Evolutionary conservation across 306 rosid genomes (phyloP).

Genomic region (Trichosanthes truncata): DNA sequence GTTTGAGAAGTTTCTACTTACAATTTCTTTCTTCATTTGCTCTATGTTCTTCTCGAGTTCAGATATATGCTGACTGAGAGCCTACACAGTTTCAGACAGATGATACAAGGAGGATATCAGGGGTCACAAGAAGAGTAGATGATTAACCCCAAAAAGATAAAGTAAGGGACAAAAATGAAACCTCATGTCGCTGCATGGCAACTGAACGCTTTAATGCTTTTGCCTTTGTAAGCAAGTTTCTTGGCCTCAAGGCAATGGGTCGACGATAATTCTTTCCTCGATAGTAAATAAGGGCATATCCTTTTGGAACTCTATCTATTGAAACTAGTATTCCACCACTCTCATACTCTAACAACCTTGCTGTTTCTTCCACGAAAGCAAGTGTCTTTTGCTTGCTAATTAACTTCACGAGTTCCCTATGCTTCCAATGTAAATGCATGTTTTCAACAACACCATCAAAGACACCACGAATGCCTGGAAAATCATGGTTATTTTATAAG

Average conservation of each 20-base stretch:
- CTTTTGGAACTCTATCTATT: constrained; percentile 84
- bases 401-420: constrained; percentile 89
- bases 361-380: constrained; percentile 81
- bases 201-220: constrained; percentile 74
- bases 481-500: constrained; percentile 14
- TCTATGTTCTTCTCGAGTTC: constrained; percentile 56
- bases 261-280: constrained; percentile 93
- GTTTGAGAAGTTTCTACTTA: constrained; percentile 29
- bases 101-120: constrained; percentile 10
- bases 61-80: constrained; percentile 81
- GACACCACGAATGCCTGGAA: constrained; percentile 77
- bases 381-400: constrained; percentile 78
- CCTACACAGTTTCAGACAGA: constrained; percentile 46
- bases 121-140: constrained; percentile 5
- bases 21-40: constrained; percentile 69
- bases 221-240: constrained; percentile 86
- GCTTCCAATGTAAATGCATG: constrained; percentile 96
- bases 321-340: constrained; percentile 92
- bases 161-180: constrained; percentile 13
- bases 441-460: constrained; percentile 86
- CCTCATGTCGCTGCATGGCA: constrained; percentile 95
- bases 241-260: constrained; percentile 62
- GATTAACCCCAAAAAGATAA: not conserved
- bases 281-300: constrained; percentile 71
- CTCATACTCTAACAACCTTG: constrained; percentile 72